Conservation (phyloP, 495 filamentous ascomycete genomes). For the Neurospora sp. region DNA sequence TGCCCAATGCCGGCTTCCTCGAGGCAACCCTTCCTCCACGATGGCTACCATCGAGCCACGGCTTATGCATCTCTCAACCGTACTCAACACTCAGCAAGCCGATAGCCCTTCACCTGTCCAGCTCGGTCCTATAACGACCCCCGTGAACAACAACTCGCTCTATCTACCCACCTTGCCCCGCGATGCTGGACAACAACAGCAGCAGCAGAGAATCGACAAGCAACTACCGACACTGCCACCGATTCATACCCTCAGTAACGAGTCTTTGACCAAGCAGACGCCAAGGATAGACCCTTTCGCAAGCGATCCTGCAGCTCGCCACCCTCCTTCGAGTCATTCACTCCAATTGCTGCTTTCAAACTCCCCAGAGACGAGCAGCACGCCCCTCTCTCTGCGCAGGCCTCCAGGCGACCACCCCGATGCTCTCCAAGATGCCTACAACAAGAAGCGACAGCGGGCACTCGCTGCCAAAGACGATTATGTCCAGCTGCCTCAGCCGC, state of each 20-base stretch:
- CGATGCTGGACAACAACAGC: conserved; percentile 16
- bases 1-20: conserved; percentile 23
- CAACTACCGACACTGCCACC: conserved; percentile 26
- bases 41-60: conserved; percentile 51
- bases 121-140: conserved; percentile 23
- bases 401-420: conserved; percentile 34
- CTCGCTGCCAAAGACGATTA: conserved; percentile 42
- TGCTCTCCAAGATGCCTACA: conserved; percentile 20
- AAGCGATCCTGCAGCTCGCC: conserved; percentile 7
- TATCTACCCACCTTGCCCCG: conserved; percentile 39
- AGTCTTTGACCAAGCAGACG: conserved; percentile 6
- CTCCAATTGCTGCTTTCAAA: conserved; percentile 20
- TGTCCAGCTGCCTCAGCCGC: conserved; percentile 45
- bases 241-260: conserved; percentile 24
- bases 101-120: conserved; percentile 37
- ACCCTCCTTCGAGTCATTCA: conserved; percentile 11
- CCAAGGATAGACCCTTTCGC: conserved; percentile 4
- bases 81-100: conserved; percentile 38
- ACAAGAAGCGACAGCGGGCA: conserved; percentile 37
- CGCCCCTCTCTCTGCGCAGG: conserved; percentile 36
- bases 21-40: conserved; percentile 22
- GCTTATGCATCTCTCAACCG: conserved; percentile 37
- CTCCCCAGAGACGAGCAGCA: conserved; percentile 18
- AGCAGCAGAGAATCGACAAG: conserved; percentile 24
- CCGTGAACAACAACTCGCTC: conserved; percentile 12